These are phyloP conservation scores for Paracoccidioides lutzii DNA, from an alignment of 2,329 filamentous ascomycete genomes.

Conservation along the genomic window DNA sequence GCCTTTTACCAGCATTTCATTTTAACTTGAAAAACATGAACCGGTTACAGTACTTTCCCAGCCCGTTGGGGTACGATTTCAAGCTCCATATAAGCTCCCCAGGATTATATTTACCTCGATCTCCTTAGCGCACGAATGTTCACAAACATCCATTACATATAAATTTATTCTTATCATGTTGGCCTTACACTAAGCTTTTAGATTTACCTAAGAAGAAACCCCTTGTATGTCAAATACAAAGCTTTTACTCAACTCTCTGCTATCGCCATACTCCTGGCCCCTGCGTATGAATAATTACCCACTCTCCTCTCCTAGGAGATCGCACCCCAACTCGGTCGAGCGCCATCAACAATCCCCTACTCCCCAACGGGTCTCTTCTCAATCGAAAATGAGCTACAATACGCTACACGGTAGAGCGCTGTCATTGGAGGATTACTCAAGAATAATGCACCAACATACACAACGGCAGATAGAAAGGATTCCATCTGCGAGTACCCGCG, in stretches of 20 bases:
- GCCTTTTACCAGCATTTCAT: neutral
- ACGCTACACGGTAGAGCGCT: neutral
- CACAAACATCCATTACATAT: neutral
- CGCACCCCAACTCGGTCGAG: neutral
- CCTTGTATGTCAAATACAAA: neutral
- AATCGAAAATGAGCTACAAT: neutral
- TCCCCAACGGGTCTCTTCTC: neutral
- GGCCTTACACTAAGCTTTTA: neutral
- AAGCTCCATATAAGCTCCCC: neutral
- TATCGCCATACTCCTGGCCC: neutral
- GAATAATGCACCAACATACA: conserved; percentile 12
- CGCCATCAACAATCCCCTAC: neutral
- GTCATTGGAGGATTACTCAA: conserved; percentile 4
- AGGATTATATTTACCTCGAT: neutral
- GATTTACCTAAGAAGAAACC: neutral
- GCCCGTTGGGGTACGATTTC: neutral
- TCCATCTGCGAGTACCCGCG: neutral
- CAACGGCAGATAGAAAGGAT: conserved; percentile 8
- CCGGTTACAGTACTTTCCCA: neutral
- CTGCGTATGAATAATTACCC: neutral
- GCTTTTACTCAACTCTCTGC: too few species aligned
- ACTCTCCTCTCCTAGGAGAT: neutral
- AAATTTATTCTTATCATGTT: neutral
- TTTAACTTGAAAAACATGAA: neutral
- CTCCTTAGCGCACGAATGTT: neutral